Evolutionary conservation across 1,284 basidiomycete genomes (phyloP).

Genomic region (Ganoderma multipileum): DNA sequence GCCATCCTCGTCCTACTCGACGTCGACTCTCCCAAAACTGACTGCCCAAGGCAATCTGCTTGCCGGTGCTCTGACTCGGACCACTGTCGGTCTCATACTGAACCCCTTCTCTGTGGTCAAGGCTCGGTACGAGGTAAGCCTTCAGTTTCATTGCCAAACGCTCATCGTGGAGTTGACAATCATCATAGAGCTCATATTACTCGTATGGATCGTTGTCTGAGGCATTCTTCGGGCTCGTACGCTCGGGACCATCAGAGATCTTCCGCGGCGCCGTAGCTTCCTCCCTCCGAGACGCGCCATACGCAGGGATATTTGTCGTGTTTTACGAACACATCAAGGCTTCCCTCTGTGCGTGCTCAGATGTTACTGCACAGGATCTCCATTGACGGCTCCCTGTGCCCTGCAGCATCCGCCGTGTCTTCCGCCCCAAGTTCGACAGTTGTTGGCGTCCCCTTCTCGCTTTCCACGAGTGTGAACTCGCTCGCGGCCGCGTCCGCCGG

Average conservation of each 20-base stretch:
- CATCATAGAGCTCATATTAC: constrained; percentile 78
- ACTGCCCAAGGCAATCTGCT: constrained; percentile 86
- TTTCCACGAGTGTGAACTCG: constrained; percentile 57
- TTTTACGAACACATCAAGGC: constrained; percentile 89
- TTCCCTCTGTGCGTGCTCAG: constrained; percentile 58
- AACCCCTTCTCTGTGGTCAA: constrained; percentile 97
- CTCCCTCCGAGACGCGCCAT: constrained; percentile 93
- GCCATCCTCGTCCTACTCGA: constrained; percentile 33
- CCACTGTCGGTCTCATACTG: constrained; percentile 86
- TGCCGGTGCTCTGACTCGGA: constrained; percentile 88
- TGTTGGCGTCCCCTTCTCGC: constrained; percentile 47
- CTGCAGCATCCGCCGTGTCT: constrained; percentile 22
- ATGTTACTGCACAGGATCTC: neutral
- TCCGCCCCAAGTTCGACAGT: constrained; percentile 32
- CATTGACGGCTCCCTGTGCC: neutral
- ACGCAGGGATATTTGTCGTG: constrained; percentile 93
- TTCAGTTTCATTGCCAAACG: neutral
- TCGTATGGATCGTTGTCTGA: constrained; percentile 68
- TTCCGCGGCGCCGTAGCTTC: constrained; percentile 92
- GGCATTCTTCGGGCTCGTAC: constrained; percentile 69
- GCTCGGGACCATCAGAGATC: constrained; percentile 81
- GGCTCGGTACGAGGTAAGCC: constrained; percentile 88
- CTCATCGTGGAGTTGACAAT: neutral
- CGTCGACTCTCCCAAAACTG: constrained; percentile 79
- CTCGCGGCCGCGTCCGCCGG: constrained; percentile 79